Percentiles rank a stretch among this genome's conserved stretches.
Conservation (phyloP, 2,329 filamentous ascomycete species). For the Botrytis aclada region DNA sequence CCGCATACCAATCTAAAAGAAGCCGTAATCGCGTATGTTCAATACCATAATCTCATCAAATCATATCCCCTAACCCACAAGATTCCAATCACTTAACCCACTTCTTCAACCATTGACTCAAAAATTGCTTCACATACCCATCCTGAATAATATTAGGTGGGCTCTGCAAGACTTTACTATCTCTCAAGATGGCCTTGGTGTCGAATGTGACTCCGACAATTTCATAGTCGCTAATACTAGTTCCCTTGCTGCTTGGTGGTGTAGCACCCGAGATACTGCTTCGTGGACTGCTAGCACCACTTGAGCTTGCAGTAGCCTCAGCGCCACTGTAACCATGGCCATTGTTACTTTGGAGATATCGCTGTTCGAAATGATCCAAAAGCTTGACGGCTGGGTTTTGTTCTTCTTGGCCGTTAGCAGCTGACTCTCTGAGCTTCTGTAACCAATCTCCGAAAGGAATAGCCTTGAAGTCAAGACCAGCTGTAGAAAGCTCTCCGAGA, state of each 20-base stretch:
- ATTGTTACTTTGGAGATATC: conserved; percentile 17
- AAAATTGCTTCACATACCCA: conserved; percentile 19
- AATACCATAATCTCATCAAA: neutral
- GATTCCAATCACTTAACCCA: conserved; percentile 1
- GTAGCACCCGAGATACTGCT: conserved; percentile 3
- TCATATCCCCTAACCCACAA: neutral
- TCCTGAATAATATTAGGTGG: conserved; percentile 20
- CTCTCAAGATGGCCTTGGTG: conserved; percentile 16
- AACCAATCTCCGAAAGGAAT: conserved; percentile 47
- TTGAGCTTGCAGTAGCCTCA: neutral
- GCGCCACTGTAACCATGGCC: conserved; percentile 4
- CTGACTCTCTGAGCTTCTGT: conserved; percentile 43
- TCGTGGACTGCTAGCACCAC: neutral
- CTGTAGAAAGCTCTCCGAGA: conserved; percentile 46
- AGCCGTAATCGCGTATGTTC: neutral
- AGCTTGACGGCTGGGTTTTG: conserved; percentile 32
- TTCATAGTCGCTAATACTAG: conserved; percentile 8
- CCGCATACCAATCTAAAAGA: neutral
- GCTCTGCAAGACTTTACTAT: conserved; percentile 14
- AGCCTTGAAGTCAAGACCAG: conserved; percentile 46
- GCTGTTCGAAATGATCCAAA: conserved; percentile 20
- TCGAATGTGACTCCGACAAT: conserved; percentile 18
- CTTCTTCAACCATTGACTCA: conserved; percentile 16
- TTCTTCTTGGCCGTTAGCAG: conserved; percentile 42
- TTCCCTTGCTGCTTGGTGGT: conserved; percentile 5